A percentile compares a stretch with the other conserved stretches of the same genome.
These are phyloP conservation scores for Globisporangium okanoganense DNA, from an alignment of 352 stramenopile genomes.

Conservation along the genomic window DNA sequence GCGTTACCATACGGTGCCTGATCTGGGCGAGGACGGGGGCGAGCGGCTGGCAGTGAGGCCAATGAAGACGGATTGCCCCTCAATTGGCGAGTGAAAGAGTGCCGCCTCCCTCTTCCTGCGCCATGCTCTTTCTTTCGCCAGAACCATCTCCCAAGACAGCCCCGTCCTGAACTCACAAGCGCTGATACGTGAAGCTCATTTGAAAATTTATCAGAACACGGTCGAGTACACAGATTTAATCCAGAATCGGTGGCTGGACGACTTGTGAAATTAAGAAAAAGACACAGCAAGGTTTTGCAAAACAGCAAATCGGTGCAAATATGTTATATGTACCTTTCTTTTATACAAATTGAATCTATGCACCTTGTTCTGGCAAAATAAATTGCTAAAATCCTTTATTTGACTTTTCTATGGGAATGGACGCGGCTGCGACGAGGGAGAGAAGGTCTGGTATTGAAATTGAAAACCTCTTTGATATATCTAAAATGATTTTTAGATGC, in stretches of 20 bases:
- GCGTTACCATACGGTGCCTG: neutral
- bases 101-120: neutral
- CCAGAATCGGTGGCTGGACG: too few species aligned
- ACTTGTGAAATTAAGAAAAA: too few species aligned
- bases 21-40: neutral
- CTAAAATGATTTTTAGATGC: neutral
- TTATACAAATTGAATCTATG: neutral
- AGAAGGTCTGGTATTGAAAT: neutral
- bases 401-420: neutral
- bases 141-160: neutral
- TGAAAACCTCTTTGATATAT: neutral
- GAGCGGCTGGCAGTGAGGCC: neutral
- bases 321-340: neutral
- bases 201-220: neutral
- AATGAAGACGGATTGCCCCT: neutral
- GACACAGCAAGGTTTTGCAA: too few species aligned
- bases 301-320: neutral
- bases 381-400: neutral
- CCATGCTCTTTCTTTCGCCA: neutral
- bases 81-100: neutral
- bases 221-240: neutral
- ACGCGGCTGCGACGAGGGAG: slow-evolving; percentile 5
- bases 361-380: slow-evolving; percentile 8
- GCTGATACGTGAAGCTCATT: neutral
- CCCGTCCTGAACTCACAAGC: neutral